A percentile compares a stretch with the other conserved stretches of the same genome.
phyloP scores from a whole-genome alignment of 139 green algal species.

The Prasinococcaceae sp. region DNA sequence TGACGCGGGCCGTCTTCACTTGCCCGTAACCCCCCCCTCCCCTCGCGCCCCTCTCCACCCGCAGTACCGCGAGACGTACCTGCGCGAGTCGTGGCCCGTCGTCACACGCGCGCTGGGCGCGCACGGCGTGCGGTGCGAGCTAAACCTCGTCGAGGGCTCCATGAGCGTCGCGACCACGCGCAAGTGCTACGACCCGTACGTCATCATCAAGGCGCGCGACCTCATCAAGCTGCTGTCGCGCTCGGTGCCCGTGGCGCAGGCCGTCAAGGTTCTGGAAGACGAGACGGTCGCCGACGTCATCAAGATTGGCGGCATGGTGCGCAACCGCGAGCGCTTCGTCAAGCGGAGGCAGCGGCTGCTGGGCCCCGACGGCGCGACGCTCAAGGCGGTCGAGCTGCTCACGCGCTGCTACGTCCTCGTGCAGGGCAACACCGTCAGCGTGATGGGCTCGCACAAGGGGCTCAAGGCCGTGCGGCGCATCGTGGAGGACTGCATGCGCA shows the following conservation, averaged over 20 bases:
- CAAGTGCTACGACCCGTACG: slow-evolving; percentile 95
- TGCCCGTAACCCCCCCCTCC: neutral
- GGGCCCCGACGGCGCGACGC: slow-evolving; percentile 84
- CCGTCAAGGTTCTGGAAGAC: slow-evolving; percentile 83
- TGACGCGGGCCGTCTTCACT: too few relatives aligned
- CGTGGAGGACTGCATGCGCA: slow-evolving; percentile 95
- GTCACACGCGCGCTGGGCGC: slow-evolving; percentile 83
- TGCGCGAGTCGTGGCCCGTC: slow-evolving; percentile 87
- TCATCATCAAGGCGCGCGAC: slow-evolving; percentile 95
- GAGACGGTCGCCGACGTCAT: slow-evolving; percentile 95
- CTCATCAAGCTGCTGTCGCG: slow-evolving; percentile 95
- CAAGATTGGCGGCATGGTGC: slow-evolving; percentile 87
- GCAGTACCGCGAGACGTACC: slow-evolving; percentile 97
- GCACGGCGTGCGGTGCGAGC: slow-evolving; percentile 61
- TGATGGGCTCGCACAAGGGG: slow-evolving; percentile 86
- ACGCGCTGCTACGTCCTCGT: slow-evolving; percentile 87
- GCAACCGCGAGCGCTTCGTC: slow-evolving; percentile 77
- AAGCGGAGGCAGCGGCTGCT: slow-evolving; percentile 90
- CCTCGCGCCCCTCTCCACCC: neutral
- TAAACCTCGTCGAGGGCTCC: slow-evolving; percentile 91
- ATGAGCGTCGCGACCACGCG: slow-evolving; percentile 96
- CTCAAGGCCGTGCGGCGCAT: slow-evolving; percentile 84
- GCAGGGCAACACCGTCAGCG: slow-evolving; percentile 86
- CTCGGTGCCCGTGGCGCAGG: slow-evolving; percentile 80
- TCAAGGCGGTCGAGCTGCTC: slow-evolving; percentile 93